phyloP scores from a whole-genome alignment of 2,329 filamentous ascomycete genomes.

The Pseudogymnoascus sp. region DNA sequence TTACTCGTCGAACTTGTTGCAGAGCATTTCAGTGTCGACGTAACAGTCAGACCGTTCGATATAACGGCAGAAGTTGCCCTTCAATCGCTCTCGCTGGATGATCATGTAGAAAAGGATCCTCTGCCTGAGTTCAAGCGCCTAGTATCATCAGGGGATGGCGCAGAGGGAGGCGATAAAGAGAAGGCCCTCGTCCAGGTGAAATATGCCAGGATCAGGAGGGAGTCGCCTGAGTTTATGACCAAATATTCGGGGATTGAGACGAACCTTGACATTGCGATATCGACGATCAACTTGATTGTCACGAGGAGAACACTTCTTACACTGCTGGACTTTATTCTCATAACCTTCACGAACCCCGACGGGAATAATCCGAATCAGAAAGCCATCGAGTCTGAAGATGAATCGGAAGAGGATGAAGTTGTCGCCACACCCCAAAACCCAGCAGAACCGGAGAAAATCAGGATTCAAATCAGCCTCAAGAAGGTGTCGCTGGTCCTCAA shows the following conservation, averaged over 20 bases:
- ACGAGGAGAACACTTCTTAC: constrained; percentile 90
- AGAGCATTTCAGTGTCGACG: constrained; percentile 79
- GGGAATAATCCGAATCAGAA: constrained; percentile 40
- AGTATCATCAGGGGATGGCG: constrained; percentile 71
- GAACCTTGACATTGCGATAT: constrained; percentile 84
- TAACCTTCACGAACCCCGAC: constrained; percentile 73
- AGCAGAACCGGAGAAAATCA: constrained; percentile 50
- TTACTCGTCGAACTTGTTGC: constrained; percentile 87
- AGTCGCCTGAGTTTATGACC: constrained; percentile 87
- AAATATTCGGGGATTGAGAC: constrained; percentile 91
- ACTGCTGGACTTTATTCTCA: constrained; percentile 84
- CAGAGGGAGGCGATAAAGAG: constrained; percentile 68
- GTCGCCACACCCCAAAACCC: constrained; percentile 29
- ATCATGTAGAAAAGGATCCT: constrained; percentile 84
- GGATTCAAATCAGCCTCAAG: constrained; percentile 89
- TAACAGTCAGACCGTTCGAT: constrained; percentile 82
- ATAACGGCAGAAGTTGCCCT: constrained; percentile 90
- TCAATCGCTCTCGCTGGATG: constrained; percentile 80
- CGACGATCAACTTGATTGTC: constrained; percentile 92
- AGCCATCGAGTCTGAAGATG: constrained; percentile 31
- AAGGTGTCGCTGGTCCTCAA: constrained; percentile 92
- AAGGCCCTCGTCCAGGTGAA: constrained; percentile 82
- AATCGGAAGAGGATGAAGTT: constrained; percentile 29
- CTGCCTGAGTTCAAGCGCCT: constrained; percentile 93
- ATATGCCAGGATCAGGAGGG: constrained; percentile 80